Base-by-base conservation (phyloP, 192 early-diverging fungal genomes). In the Backusella psychrophila region DNA sequence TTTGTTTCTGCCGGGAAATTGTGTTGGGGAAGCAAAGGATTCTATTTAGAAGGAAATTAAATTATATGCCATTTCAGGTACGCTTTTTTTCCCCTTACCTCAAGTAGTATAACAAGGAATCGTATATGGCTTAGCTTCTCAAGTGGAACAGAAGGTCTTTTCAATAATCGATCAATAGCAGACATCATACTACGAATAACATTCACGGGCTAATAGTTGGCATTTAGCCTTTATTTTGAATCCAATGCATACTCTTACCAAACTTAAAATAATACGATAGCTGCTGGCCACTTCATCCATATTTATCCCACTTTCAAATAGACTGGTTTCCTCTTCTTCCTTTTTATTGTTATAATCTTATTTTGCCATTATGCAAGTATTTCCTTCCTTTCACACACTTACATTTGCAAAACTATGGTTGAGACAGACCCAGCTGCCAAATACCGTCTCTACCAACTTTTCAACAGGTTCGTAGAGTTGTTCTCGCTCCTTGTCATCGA, bases 81-180 rank as follows among this genome's bases (percentile, higher is more conserved):
- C 46, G 19, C 53, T 8, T 53, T 46, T 74, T 21, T 53, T 0
- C 26, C 52, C 23, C 19, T 41, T 74, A 94, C 92, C 89, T 97
- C 95, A 1, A 98, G 77, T 39, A 98, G 85, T 34, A 97, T 92
- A 71, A 97, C 79, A 52, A 98, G 84, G 69, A 96, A 96, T 44
- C 90, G 88, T 34, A 96, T 90, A 38, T 97, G 94, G 17, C 85
- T 85, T 19, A 81, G 78, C 31, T 78, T 23, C 11, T 66, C 31
- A 12, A 84, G 39, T n/a, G 78, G 78, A 36, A 77, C 77, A 21
- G 83, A 80, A 71, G 93, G 93, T 19, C 93, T 86, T 69, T 90
- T 90, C 69, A 94, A 80, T 12, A 93, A 73, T 74, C 79, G 85
- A 75, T 94, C 93, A n/a, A 85, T 88, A 31, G 90, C 90, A 36